Base-by-base conservation (phyloP, 768 basidiomycete genomes). In the Leccinum uliginosum region DNA sequence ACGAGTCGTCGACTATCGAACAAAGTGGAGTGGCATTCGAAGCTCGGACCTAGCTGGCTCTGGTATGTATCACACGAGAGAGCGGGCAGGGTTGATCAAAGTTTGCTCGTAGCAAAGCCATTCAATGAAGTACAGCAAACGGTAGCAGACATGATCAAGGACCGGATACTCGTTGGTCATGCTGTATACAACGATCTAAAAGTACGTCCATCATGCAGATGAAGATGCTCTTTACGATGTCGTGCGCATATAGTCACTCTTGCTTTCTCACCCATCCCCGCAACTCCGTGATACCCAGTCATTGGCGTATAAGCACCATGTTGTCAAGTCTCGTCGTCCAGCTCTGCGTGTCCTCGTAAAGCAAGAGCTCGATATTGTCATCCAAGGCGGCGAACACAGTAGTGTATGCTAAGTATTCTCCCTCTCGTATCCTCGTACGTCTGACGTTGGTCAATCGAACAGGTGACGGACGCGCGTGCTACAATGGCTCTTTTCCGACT, bases 391-490 rank as follows among this genome's bases (percentile, higher is more conserved):
- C 9, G 92, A 97, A 64, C 96, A 98, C 70, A 90, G 82, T 32
- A 94, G 92, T 72, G 95, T 95, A 68, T 54, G 89, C 12, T 17
- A 38, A 44, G 17, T 19, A 17, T 34, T 40, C 24, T 47, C 12
- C 23, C 12, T 23, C 30, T 30, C 44, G 10, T 47, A 10, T 27
- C n/a, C 9, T 58, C 45, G 38, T 29, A 32, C 38, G 2, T 43
- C 24, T 59, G 23, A 50, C 44, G 24, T 52, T 14, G 44, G 24
- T 17, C 29, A 23, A 48, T 26, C 38, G 24, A 51, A 46, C 52
- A 97, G 95, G 86, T 98, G 5, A 90, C 83, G 17, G 95, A 98
- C 68, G 93, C 95, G 1, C 81, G 95, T 51, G 96, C 95, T 0
- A 91, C 94, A 0, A 97, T 99, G 93, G 95, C 93, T 0, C 76